These are phyloP conservation scores for Endocalyx cinctus DNA, from an alignment of 2,329 filamentous ascomycete genomes.

Conservation along the genomic window DNA sequence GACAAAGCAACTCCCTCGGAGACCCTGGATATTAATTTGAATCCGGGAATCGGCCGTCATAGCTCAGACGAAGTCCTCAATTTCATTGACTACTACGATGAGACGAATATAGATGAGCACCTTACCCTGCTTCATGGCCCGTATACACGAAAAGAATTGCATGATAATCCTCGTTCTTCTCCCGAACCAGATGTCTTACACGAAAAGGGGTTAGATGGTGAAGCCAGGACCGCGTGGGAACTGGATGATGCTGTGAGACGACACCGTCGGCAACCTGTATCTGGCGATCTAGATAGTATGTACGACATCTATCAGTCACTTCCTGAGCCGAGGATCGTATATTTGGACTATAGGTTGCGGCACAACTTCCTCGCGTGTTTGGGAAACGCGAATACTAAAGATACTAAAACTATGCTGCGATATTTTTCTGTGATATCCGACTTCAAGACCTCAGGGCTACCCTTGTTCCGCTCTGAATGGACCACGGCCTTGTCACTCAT, in stretches of 20 bases:
- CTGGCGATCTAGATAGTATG: slow-evolving; percentile 40
- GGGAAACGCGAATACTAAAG: slow-evolving; percentile 55
- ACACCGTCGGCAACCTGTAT: too few relatives aligned
- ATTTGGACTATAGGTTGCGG: slow-evolving; percentile 48
- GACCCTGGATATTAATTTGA: too few relatives aligned
- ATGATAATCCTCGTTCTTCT: too few relatives aligned
- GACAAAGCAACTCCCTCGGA: too few relatives aligned
- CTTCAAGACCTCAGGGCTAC: slow-evolving; percentile 68
- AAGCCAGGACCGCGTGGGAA: too few relatives aligned
- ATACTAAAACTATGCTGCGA: slow-evolving; percentile 63
- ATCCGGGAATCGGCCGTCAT: slow-evolving; percentile 2
- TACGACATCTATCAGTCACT: slow-evolving; percentile 46
- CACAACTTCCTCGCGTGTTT: slow-evolving; percentile 64
- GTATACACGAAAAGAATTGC: slow-evolving; percentile 45
- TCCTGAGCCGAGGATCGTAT: slow-evolving; percentile 48
- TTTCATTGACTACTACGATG: slow-evolving; percentile 47
- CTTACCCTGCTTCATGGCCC: slow-evolving; percentile 49
- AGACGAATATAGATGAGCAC: slow-evolving; percentile 47
- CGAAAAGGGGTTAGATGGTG: too few relatives aligned
- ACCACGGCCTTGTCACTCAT: slow-evolving; percentile 78
- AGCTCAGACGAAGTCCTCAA: slow-evolving; percentile 47
- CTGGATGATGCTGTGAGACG: too few relatives aligned
- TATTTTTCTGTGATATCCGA: slow-evolving; percentile 84
- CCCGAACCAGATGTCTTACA: too few relatives aligned
- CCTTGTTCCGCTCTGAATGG: slow-evolving; percentile 68